Percentiles rank a stretch among this genome's conserved stretches.
Conservation (phyloP, 805 yeast genomes). For the Nakazawaea pomicola region DNA sequence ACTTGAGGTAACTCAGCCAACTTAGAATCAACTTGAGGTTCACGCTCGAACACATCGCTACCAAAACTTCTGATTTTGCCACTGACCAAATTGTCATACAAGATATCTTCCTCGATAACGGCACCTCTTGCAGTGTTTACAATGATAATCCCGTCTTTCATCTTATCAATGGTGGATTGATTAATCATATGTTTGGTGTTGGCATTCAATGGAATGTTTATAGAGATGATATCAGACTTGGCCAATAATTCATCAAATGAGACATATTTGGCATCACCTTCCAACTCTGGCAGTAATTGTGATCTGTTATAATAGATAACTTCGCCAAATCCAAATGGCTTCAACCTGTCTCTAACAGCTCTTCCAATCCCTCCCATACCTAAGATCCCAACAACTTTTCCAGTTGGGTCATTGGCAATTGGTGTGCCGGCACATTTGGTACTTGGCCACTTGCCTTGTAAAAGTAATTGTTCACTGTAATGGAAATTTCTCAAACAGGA, state of each 20-base stretch:
- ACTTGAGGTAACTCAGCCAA: constrained; percentile 59
- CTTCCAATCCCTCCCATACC: constrained; percentile 93
- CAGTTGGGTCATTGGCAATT: constrained; percentile 71
- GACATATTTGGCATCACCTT: constrained; percentile 66
- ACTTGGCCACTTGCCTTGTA: constrained; percentile 58
- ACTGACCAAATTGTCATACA: constrained; percentile 48
- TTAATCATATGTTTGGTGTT: constrained; percentile 68
- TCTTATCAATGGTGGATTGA: constrained; percentile 51
- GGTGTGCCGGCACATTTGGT: constrained; percentile 48
- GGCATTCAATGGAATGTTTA: constrained; percentile 73
- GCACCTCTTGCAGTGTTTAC: constrained; percentile 91
- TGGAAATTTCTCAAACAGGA: constrained; percentile 58
- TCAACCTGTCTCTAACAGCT: constrained; percentile 64
- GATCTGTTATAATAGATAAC: constrained; percentile 70
- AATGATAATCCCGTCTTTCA: constrained; percentile 75
- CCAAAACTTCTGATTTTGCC: constrained; percentile 70
- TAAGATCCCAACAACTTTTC: constrained; percentile 70
- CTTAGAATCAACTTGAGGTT: constrained; percentile 67
- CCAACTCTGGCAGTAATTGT: constrained; percentile 54
- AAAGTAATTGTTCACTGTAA: constrained; percentile 46
- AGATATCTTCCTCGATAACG: constrained; percentile 61
- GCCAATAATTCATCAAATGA: constrained; percentile 62
- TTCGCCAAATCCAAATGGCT: constrained; percentile 71
- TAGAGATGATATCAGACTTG: constrained; percentile 63
- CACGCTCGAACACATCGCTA: constrained; percentile 70